These are phyloP conservation scores for Entomortierella chlamydospora DNA, from an alignment of 192 early-diverging fungal genomes.

Conservation along the genomic window DNA sequence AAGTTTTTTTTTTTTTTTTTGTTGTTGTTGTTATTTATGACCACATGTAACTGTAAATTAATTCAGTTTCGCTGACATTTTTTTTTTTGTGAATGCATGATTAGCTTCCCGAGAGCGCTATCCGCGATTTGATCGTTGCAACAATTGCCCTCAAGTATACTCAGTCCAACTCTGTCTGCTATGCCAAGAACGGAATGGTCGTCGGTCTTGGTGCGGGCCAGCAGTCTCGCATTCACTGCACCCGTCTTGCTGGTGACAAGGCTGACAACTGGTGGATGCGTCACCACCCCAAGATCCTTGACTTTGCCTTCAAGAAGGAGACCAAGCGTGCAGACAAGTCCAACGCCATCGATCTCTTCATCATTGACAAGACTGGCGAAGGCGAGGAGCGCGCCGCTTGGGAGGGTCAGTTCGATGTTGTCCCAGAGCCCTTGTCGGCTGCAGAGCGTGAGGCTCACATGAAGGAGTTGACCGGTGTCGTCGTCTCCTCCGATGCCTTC, in stretches of 20 bases:
- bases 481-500: constrained; percentile 97
- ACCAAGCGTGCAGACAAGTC: constrained; percentile 96
- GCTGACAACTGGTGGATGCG: constrained; percentile 99
- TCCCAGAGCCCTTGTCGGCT: constrained; percentile 83
- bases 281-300: constrained; percentile 95
- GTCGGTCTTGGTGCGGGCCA: constrained; percentile 98
- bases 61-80: neutral
- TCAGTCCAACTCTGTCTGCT: constrained; percentile 99
- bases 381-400: constrained; percentile 78
- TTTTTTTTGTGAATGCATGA: constrained; percentile 1
- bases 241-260: constrained; percentile 98
- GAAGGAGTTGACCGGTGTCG: constrained; percentile 75
- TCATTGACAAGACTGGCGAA: constrained; percentile 89
- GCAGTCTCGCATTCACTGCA: constrained; percentile 99
- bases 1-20: constrained; percentile 17
- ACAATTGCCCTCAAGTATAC: constrained; percentile 99
- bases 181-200: constrained; percentile 97
- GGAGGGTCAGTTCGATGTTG: constrained; percentile 82
- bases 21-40: too few species aligned
- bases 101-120: constrained; percentile 69
- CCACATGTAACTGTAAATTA: too few species aligned
- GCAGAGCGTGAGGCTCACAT: constrained; percentile 85
- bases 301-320: constrained; percentile 85
- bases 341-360: constrained; percentile 97
- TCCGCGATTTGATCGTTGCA: constrained; percentile 93